Evolutionary conservation across 2,329 filamentous ascomycete species (phyloP).

Genomic region (Trichoderma guizhouense): DNA sequence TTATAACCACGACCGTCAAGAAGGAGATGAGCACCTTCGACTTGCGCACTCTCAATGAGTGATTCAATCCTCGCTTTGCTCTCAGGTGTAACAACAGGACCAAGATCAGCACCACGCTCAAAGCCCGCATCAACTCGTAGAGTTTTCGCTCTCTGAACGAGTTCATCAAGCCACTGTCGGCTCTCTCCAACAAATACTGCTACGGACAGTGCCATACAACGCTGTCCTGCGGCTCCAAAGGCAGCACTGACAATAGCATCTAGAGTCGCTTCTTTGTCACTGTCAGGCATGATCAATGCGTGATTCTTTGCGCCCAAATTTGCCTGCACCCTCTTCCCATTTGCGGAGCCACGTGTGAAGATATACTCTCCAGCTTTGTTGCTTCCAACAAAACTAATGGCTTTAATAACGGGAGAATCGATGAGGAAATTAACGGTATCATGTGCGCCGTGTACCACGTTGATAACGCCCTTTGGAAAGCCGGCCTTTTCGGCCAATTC

Average conservation of each 20-base stretch:
- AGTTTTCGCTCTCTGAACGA: neutral
- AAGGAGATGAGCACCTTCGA: neutral
- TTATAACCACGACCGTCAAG: neutral
- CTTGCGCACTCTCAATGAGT: neutral
- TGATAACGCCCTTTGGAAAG: neutral
- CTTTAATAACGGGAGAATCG: neutral
- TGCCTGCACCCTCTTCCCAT: neutral
- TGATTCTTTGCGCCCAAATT: neutral
- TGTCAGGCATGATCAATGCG: neutral
- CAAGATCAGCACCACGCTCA: neutral
- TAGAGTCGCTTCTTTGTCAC: neutral
- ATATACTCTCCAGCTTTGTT: neutral
- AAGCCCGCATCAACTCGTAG: neutral
- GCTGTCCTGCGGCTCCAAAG: neutral
- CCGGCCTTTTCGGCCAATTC: neutral
- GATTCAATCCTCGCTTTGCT: neutral
- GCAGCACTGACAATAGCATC: neutral
- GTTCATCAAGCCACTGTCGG: neutral
- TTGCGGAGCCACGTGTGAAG: neutral
- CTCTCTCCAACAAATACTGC: neutral
- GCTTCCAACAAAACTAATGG: neutral
- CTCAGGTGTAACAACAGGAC: neutral
- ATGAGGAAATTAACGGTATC: neutral
- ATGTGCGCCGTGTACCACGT: neutral
- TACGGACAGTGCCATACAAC: neutral